Evolutionary conservation across 2,329 filamentous ascomycete species (phyloP), one percentile per base, ranked within the genome.

Genomic region (Calonectria pseudoreteaudii): DNA sequence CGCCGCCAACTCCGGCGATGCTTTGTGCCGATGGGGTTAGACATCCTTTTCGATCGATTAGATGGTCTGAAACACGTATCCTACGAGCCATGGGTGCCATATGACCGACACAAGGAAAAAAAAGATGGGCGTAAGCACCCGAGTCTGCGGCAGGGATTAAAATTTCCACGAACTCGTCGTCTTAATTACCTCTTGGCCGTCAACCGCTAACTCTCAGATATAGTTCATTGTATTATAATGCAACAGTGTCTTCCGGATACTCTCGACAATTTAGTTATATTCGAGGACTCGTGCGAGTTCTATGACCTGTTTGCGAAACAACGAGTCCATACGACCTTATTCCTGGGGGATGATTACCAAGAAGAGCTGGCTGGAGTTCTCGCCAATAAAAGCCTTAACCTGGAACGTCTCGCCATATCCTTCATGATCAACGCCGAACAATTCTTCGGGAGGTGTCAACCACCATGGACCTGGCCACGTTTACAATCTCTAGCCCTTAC

Each of bases 51-150:
- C 4, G n/a, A 52, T 4, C 80, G 52, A 7, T 74, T 85, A 62
- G 30, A 36, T 66, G 64, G 79, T 56, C 73, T 86, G 56, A 78
- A 84, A 47, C 75, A 77, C 60, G 68, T 84, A 16, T 70, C 72
- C 65, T 82, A 82, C 62, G 83, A 86, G 75, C 82, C 81, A 23
- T 86, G 83, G 84, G 58, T 78, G 78, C 76, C 68, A 78, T 74
- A 76, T 77, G 14, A 80, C 30, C 30, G 8, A 8, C 30, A 4
- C 30, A 31, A 8, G 30, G 30, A 31, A 31, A 31, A 31, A 8
- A 31, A 31, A 4, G 30, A 31, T 31, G 4, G 4, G 4, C 8
- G 79, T 81, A 77, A 23, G 77, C 44, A 72, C 77, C 6, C 79
- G 81, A 65, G 73, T 56, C n/a, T 80, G 73, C 58, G 77, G 75